These are phyloP conservation scores for Pleurotus citrinopileatus DNA, from an alignment of 768 basidiomycete species.

Conservation along the genomic window DNA sequence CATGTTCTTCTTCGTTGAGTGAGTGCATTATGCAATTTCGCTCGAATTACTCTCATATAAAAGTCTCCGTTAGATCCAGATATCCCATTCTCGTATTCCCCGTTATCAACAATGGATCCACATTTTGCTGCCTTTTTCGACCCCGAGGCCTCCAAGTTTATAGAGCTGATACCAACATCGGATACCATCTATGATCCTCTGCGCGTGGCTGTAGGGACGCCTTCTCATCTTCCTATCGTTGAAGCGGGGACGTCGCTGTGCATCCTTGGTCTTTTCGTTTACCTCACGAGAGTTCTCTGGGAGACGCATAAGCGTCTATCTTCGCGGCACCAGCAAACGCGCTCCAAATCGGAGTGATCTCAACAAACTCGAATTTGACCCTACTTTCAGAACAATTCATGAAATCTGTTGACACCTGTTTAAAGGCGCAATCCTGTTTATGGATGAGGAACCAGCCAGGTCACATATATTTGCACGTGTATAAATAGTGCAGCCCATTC, in stretches of 20 bases:
- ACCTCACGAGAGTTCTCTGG: conserved; percentile 25
- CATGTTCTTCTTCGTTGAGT: conserved; percentile 26
- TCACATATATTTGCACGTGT: too few relatives aligned
- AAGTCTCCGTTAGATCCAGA: background rate
- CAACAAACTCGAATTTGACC: too few relatives aligned
- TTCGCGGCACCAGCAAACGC: too few relatives aligned
- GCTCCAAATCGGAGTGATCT: too few relatives aligned
- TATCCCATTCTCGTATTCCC: conserved; percentile 3
- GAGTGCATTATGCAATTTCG: conserved; percentile 17
- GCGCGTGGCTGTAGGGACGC: conserved; percentile 35
- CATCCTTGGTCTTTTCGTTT: conserved; percentile 36
- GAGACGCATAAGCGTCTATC: background rate
- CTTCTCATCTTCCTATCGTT: conserved; percentile 34
- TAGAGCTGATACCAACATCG: conserved; percentile 17
- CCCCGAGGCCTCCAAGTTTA: conserved; percentile 13
- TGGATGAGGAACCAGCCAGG: too few relatives aligned
- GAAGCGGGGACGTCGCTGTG: conserved; percentile 37
- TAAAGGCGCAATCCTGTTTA: too few relatives aligned
- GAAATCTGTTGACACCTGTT: too few relatives aligned
- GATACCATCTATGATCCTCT: conserved; percentile 19
- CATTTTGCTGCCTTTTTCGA: conserved; percentile 18
- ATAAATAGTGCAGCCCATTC: too few relatives aligned
- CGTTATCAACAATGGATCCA: conserved; percentile 11
- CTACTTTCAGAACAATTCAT: too few relatives aligned
- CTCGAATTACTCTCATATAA: background rate